A percentile compares a stretch with the other conserved stretches of the same genome.
phyloP scores from a whole-genome alignment of 306 rosid genomes.

The Prunus salicina region DNA sequence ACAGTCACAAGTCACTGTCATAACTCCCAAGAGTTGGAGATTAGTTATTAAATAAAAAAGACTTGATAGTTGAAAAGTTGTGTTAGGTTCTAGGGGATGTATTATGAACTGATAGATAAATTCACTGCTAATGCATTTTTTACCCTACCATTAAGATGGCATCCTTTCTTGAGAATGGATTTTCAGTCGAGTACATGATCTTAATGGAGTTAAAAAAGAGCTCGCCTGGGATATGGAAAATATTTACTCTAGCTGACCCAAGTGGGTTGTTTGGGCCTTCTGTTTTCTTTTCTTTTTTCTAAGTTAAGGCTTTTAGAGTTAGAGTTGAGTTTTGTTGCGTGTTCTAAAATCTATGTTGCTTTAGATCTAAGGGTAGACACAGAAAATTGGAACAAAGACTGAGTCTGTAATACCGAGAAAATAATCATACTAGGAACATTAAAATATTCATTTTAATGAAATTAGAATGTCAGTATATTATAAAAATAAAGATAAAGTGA shows the following conservation, averaged over 20 bases:
- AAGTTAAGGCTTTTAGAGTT: not conserved
- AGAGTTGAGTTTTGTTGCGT: not conserved
- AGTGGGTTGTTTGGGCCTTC: not conserved
- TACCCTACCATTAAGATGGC: not conserved
- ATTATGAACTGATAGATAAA: conserved; percentile 14
- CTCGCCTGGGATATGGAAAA: not conserved
- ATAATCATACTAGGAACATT: not conserved
- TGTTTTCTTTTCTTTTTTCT: not conserved
- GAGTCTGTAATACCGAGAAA: not conserved
- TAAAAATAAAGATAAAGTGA: not conserved
- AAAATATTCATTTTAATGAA: not conserved
- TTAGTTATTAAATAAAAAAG: not conserved
- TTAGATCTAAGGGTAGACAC: not conserved
- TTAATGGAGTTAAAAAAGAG: not conserved
- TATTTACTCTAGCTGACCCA: conserved; percentile 2
- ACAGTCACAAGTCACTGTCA: conserved; percentile 18
- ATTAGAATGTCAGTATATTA: not conserved
- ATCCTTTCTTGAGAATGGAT: not conserved
- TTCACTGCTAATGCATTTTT: conserved; percentile 6
- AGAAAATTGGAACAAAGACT: not conserved
- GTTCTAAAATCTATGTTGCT: conserved; percentile 5
- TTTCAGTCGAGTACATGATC: not conserved
- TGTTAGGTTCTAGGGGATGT: conserved; percentile 16
- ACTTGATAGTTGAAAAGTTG: conserved; percentile 5
- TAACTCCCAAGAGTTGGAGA: conserved; percentile 8